Evolutionary conservation across 768 basidiomycete species (phyloP), one percentile per base, ranked within the genome.

Genomic region (Hydnomerulius pinastri): DNA sequence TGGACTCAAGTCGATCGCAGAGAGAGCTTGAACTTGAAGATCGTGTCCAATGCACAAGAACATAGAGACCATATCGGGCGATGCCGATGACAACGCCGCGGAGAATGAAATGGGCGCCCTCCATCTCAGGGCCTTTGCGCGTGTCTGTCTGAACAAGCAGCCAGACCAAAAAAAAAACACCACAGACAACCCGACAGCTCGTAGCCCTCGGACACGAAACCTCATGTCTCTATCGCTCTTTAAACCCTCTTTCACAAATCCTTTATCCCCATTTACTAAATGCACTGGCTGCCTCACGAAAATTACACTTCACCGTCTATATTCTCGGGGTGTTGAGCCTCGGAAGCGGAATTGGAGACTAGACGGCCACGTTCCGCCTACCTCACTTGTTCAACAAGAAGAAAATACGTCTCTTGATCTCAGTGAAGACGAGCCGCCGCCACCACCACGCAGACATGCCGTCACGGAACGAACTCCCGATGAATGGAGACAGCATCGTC

Each of bases 401-500:
- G 50, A 48, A 37, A n/a, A 51, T 7, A 50, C 55, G 12, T 29
- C 54, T 5, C 53, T 58, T 37, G 63, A 69, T 54, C 61, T 70
- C 43, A 55, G 53, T 41, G 67, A 69, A 52, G 60, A 69, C 53
- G 69, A 64, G 28, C 66, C 58, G 12, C 67, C 67, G 21, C 58
- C 58, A 30, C 54, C 54, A 3, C 69, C 54, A 6, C 51, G 55
- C 42, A 56, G 51, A 41, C 52, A 28, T 7, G 56, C 60, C 18
- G 25, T 17, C 33, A 53, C 48, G 33, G 37, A 56, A 27, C 64
- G 64, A 24, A 69, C 69, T 10, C 83, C 83, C 40, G 65, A 68
- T 21, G 71, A 79, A 62, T 76, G 74, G 73, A 69, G 67, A 51
- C 67, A 62, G 18, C 84, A 87, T 66, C 78, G 81, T 36, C 65